Base-by-base conservation (phyloP, 352 stramenopile species). In the Phytopythium boreale region DNA sequence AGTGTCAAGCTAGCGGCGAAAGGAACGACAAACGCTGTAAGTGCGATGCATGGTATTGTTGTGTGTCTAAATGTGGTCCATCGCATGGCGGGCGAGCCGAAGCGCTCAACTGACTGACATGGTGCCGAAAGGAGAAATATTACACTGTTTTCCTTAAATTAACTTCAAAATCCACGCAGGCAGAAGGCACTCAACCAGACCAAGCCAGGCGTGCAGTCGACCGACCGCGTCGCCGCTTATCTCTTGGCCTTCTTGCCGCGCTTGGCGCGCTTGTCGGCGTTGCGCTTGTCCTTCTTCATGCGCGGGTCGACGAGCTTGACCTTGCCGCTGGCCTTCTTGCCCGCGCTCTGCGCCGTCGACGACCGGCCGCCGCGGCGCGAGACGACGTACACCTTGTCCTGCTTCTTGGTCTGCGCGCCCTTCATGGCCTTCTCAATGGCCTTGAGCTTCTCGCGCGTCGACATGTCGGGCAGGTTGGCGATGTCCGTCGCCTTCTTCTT, bases 401-500 rank as follows among this genome's bases (percentile, higher is more conserved):
- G 79, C 73, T 97, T 96, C 64, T 95, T 93, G 10, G 87, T 66
- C 64, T 93, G 73, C 2, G 90, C 88, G 10, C 88, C 89, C 67
- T 98, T 98, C 87, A 99, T 98, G 17, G 97, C 92, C 70, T 98
- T 98, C 69, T 98, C 96, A 37, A 99, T 97, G 5, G 96, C 95
- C 82, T 99, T 99, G 0, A 99, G 85, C 76, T 99, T 99, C 76
- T 98, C 96, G 26, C 96, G 82, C 49, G 98, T 98, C 39, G 90
- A 98, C 94, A 99, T 98, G 60, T 99, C 97, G 3, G 89, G 88
- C 58, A 97, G 77, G 64, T 98, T 97, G 14, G 96, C 96, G 60
- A 99, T 96, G 55, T 97, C 85, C 50, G 97, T 96, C 1, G 97
- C 96, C 79, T 99, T 97, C 78, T 98, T 98, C 81, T 99, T 99